phyloP scores from a whole-genome alignment of 768 basidiomycete genomes.

The Daedaleopsis sinensis region DNA sequence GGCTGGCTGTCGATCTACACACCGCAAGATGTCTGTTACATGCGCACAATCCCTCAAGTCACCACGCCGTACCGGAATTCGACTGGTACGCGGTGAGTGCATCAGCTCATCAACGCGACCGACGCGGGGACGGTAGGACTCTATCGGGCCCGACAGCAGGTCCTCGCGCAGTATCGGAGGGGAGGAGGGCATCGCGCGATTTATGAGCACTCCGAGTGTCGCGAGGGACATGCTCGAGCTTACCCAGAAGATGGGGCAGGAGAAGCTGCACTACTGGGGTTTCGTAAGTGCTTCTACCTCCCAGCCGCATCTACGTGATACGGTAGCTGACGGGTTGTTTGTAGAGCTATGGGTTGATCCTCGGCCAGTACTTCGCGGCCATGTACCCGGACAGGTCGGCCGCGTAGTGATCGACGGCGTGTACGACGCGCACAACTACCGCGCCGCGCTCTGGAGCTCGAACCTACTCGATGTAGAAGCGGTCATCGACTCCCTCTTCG shows the following conservation, averaged over 20 bases:
- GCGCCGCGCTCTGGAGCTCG: slow-evolving; percentile 21
- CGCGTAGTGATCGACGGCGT: slow-evolving; percentile 36
- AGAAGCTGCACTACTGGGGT: slow-evolving; percentile 36
- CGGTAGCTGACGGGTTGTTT: not conserved
- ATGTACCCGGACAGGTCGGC: slow-evolving; percentile 37
- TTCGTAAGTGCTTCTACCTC: slow-evolving; percentile 24
- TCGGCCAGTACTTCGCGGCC: slow-evolving; percentile 31
- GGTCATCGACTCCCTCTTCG: slow-evolving; percentile 19
- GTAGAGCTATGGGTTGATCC: slow-evolving; percentile 22
- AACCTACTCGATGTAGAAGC: slow-evolving; percentile 30
- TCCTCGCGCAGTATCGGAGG: slow-evolving; percentile 15
- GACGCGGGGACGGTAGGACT: slow-evolving; percentile 10
- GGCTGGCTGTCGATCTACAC: not conserved
- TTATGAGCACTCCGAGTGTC: slow-evolving; percentile 31
- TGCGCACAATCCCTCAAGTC: no score
- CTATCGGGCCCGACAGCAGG: slow-evolving; percentile 8
- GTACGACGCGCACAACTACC: slow-evolving; percentile 29
- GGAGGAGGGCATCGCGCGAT: slow-evolving; percentile 22
- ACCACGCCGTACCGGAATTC: not conserved
- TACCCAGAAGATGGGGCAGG: slow-evolving; percentile 29
- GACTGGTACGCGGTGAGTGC: not conserved
- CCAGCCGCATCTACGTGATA: not conserved
- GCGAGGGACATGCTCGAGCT: slow-evolving; percentile 37
- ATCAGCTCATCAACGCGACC: slow-evolving; percentile 15
- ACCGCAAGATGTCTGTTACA: no score